phyloP scores from a whole-genome alignment of 441 rosid genomes.

The Corymbia citriodora region DNA sequence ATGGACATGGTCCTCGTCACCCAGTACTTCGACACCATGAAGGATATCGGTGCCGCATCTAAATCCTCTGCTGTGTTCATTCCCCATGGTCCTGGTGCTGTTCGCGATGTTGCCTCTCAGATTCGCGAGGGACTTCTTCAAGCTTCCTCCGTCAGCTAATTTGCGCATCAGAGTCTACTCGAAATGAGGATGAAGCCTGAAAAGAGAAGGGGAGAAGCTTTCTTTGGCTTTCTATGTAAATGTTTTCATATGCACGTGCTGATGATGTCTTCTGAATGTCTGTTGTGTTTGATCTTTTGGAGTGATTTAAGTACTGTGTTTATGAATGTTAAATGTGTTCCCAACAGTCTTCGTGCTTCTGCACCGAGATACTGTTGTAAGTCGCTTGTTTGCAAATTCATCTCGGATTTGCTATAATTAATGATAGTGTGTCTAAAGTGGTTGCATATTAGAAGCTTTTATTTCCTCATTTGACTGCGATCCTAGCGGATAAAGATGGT shows the following conservation, averaged over 20 bases:
- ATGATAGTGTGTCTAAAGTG: neutral
- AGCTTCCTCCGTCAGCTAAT: conserved; percentile 12
- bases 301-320: neutral
- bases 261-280: neutral
- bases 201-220: neutral
- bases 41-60: conserved; percentile 48
- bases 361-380: neutral
- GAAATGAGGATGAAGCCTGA: neutral
- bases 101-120: conserved; percentile 50
- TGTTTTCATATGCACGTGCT: neutral
- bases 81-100: conserved; percentile 67
- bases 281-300: neutral
- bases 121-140: conserved; percentile 59
- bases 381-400: neutral
- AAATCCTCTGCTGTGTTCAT: conserved; percentile 58
- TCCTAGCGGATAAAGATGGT: no score
- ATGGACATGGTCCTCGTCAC: conserved; percentile 59
- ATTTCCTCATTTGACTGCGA: no score
- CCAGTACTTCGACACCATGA: conserved; percentile 52
- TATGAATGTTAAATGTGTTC: neutral
- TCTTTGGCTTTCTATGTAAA: neutral
- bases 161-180: neutral
- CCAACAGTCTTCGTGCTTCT: neutral
- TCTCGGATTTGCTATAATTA: neutral
- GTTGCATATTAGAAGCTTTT: no score